Base-by-base conservation (phyloP, 164 flowering plant genomes). In the Sedum album region DNA sequence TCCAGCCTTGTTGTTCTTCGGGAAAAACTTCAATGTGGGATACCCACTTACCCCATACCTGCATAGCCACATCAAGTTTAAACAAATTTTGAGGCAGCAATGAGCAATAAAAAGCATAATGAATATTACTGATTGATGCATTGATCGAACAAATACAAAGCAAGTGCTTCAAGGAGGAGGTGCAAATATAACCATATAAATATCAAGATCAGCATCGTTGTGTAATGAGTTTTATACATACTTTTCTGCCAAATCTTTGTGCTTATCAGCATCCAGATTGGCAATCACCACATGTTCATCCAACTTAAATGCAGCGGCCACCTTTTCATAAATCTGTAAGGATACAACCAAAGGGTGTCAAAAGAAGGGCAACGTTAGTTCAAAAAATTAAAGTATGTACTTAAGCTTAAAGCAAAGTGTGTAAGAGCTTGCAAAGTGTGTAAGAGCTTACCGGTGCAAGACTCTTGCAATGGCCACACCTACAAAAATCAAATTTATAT, bases 391-490 rank as follows among this genome's bases (percentile, higher is more conserved):
- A 68, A 38, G 53, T 39, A 31, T 4, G 48, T 66, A 4, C 11
- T 39, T 7, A 7, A 55, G 44, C 18, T 69, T 10, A 8, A 33
- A 18, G 21, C 2, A 68, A 14, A 35, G 28, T 1, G 11, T 17
- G 15, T 60, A 69, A 28, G 21, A 44, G 80, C 97, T 83, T 80
- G 20, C 2, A 68, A 14, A 35, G 28, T 1, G 11, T 17, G 15
- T 60, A 69, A 28, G 21, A 44, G 80, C 97, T 83, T 80, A 95
- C 97, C 70, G 97, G 96, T 79, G 97, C 99, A 77, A 95, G 97
- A 73, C 67, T 75, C 76, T 95, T 88, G 88, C 99, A 95, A 70
- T 92, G 97, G 55, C 99, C 99, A 76, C 99, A 90, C 97, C 99
- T 94, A 81, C 49, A 63, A 70, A 38, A 64, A 41, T 10, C 46